These are phyloP conservation scores for Ilyonectria mors-panacis DNA, from an alignment of 2,329 filamentous ascomycete species.

Conservation along the genomic window DNA sequence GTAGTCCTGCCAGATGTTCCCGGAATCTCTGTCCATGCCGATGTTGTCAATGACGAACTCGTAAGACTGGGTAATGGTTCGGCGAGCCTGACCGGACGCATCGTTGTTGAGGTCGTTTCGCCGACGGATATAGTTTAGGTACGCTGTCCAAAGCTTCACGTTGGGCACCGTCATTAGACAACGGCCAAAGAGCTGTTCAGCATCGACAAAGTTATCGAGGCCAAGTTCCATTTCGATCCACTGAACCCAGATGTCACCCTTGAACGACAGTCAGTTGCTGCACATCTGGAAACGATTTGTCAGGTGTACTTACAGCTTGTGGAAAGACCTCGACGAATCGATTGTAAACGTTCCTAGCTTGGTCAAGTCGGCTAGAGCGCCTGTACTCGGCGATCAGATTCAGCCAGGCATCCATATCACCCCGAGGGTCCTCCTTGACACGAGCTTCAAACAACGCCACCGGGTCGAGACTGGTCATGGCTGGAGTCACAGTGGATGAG, in stretches of 20 bases:
- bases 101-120: conserved; percentile 89
- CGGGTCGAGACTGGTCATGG: conserved; percentile 71
- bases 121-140: conserved; percentile 94
- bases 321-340: conserved; percentile 92
- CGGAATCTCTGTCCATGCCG: conserved; percentile 91
- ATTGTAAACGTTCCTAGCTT: conserved; percentile 84
- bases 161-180: conserved; percentile 85
- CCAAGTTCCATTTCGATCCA: conserved; percentile 93
- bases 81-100: conserved; percentile 80
- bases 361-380: conserved; percentile 84
- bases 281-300: not conserved
- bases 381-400: conserved; percentile 88
- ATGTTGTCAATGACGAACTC: conserved; percentile 93
- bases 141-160: conserved; percentile 91
- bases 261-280: conserved; percentile 48
- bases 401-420: conserved; percentile 93
- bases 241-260: conserved; percentile 94
- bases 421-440: conserved; percentile 91
- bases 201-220: conserved; percentile 83
- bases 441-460: conserved; percentile 89
- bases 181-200: conserved; percentile 87
- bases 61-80: conserved; percentile 87
- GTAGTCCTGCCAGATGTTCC: conserved; percentile 93
- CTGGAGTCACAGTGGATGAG: conserved; percentile 52
- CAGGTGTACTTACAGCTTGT: conserved; percentile 79